Percentiles rank a stretch among this genome's conserved stretches.
Evolutionary conservation across 192 early-diverging fungal genomes (phyloP).

Genomic region (Gaertneriomyces sp.): DNA sequence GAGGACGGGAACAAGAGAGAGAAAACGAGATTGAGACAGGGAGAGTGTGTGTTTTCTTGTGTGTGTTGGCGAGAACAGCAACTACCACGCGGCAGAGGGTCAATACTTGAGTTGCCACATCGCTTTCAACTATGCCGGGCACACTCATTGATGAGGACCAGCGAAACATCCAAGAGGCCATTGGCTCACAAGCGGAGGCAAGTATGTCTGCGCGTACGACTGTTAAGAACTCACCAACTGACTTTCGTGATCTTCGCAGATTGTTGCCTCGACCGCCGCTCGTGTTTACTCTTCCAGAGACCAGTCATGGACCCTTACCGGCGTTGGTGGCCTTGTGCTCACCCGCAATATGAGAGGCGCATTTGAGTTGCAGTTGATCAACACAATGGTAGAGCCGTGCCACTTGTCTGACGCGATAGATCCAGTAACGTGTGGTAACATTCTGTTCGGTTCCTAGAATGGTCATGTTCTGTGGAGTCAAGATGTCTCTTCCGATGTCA

Average conservation of each 20-base stretch:
- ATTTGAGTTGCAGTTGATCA: slow-evolving; percentile 36
- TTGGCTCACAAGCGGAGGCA: neutral
- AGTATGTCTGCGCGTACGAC: neutral
- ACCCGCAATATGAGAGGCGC: neutral
- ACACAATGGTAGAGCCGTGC: slow-evolving; percentile 30
- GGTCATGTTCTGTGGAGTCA: slow-evolving; percentile 19
- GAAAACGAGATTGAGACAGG: too few relatives aligned
- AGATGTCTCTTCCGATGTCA: slow-evolving; percentile 31
- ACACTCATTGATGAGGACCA: slow-evolving; percentile 16
- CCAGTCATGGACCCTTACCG: slow-evolving; percentile 25
- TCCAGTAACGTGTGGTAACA: neutral
- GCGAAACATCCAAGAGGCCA: neutral
- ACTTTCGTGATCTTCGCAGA: slow-evolving; percentile 10
- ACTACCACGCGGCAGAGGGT: too few relatives aligned
- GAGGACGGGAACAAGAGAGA: too few relatives aligned
- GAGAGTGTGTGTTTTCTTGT: too few relatives aligned
- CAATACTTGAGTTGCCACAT: neutral
- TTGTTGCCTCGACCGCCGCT: slow-evolving; percentile 35
- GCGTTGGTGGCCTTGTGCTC: slow-evolving; percentile 39
- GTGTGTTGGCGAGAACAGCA: too few relatives aligned
- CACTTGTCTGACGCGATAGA: neutral
- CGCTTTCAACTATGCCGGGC: slow-evolving; percentile 14
- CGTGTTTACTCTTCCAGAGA: slow-evolving; percentile 42
- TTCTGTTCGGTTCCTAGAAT: slow-evolving; percentile 7
- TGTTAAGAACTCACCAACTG: neutral